Base-by-base conservation (phyloP, 2,329 filamentous ascomycete genomes). In the Fusarium sp. region DNA sequence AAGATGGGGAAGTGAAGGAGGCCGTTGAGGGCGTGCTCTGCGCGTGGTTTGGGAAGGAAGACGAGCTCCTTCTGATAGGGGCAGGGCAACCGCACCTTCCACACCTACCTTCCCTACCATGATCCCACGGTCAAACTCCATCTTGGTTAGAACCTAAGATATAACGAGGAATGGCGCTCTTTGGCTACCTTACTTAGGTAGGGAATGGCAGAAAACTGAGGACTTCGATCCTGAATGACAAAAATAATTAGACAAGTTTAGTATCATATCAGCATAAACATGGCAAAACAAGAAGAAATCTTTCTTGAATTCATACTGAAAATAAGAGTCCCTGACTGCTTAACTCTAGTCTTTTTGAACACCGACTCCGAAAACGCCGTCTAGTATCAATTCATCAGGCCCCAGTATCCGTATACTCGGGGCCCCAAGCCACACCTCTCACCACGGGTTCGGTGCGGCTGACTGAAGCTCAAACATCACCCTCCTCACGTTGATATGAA, bases 271-370 rank as follows among this genome's bases (percentile, higher is more conserved):
- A 23, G 23, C 23, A 18, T 27, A 4, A 27, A 11, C 17, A 18
- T 9, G 7, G 11, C 12, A 32, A 15, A 7, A 4, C 23, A 23
- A 26, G 15, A 58, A 62, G 42, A 13, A 46, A 30, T 30, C 30
- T 30, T 32, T 30, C 53, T 45, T 26, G 23, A 32, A 46, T 20
- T 38, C 44, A 48, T 20, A 56, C 45, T 44, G 52, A 68, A 55
- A 48, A 57, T 30, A 38, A 45, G 52, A 64, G 44, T 49, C 57
- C 33, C 44, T 52, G 69, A 67, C 64, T 66, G 71, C 75, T 60
- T 71, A 60, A 48, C 66, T 55, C 40, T 45, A 33, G 49, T 45
- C 46, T 63, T 60, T 60, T 49, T 20, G n/a, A 57, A 65, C n/a
- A 32, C 46, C 33, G 49, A 64, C 50, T 48, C 52, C 46, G 11